Base-by-base conservation (phyloP, 306 rosid species). In the Albizia julibrissin region DNA sequence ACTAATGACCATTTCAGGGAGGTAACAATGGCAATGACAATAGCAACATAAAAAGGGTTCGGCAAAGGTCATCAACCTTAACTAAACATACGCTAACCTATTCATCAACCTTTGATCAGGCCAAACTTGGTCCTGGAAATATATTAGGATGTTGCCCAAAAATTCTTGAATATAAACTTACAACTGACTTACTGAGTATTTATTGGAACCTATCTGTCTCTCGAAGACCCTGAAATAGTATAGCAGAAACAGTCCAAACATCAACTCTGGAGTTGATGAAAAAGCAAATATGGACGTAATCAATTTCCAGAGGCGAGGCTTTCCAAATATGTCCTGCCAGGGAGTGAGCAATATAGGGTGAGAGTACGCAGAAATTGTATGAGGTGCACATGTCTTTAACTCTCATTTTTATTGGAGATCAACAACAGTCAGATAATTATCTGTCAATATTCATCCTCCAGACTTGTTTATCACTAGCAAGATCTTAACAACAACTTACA, bases 181-280 rank as follows among this genome's bases (percentile, higher is more conserved):
- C 42, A 42, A 70, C 59, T 50, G 59, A 87, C 93, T 79, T 81
- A 95, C 99, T 0, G 97, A 92, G 80, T 91, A 91, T 87, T 96
- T 96, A 69, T 93, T 96, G 85, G 99, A 92, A 79, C 99, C 98
- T 34, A 96, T 96, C 81, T 96, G 99, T 80, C 99, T 92, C 91
- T 96, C 99, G 77, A 96, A 96, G 80, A 96, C 95, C 88, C 99
- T 87, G 94, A 96, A 96, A 85, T 96, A 96, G 80, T 96, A 96
- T 24, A 92, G 94, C 72, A 96, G 89, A 85, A 91, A 96, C 77
- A 96, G 83, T 79, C 99, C 99, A 78, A 93, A 96, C 91, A 96
- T 84, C 89, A 93, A 89, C 83, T 96, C 99, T 6, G 99, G 99
- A 10, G 98, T 93, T 42, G 99, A 92, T 26, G 98, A 90, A 84